Evolutionary conservation across 768 basidiomycete species (phyloP).

Genomic region (Paxillus involutus): DNA sequence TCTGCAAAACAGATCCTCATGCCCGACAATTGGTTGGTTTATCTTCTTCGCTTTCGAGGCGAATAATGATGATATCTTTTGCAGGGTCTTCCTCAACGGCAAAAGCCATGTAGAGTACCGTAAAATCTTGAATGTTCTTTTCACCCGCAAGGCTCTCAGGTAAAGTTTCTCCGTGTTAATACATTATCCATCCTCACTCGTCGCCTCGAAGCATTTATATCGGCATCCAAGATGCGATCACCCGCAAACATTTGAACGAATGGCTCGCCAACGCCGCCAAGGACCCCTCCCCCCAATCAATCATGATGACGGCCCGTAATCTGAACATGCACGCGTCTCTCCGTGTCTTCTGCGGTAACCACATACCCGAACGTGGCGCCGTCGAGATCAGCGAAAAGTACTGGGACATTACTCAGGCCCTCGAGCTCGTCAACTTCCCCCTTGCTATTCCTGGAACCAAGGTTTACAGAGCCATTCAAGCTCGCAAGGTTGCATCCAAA

Average conservation of each 20-base stretch:
- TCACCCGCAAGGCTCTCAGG: slow-evolving; percentile 93
- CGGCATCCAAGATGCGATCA: slow-evolving; percentile 76
- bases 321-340: slow-evolving; percentile 98
- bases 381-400: slow-evolving; percentile 88
- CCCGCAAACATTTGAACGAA: slow-evolving; percentile 67
- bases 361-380: slow-evolving; percentile 80
- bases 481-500: slow-evolving; percentile 80
- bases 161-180: slow-evolving; percentile 32
- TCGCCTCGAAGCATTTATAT: slow-evolving; percentile 67
- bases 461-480: slow-evolving; percentile 89
- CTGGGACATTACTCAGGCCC: slow-evolving; percentile 92
- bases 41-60: background rate
- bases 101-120: slow-evolving; percentile 94
- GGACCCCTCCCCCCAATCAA: slow-evolving; percentile 49
- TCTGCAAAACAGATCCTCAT: slow-evolving; percentile 86
- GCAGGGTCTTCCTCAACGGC: slow-evolving; percentile 95
- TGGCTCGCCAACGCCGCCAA: slow-evolving; percentile 68
- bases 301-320: slow-evolving; percentile 91
- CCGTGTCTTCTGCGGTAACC: slow-evolving; percentile 89
- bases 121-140: slow-evolving; percentile 83
- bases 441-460: slow-evolving; percentile 94
- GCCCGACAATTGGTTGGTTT: slow-evolving; percentile 79
- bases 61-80: background rate
- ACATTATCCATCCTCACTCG: background rate
- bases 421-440: slow-evolving; percentile 99